Base-by-base conservation (phyloP, 805 yeast species). In the Pichia pseudocactophila region DNA sequence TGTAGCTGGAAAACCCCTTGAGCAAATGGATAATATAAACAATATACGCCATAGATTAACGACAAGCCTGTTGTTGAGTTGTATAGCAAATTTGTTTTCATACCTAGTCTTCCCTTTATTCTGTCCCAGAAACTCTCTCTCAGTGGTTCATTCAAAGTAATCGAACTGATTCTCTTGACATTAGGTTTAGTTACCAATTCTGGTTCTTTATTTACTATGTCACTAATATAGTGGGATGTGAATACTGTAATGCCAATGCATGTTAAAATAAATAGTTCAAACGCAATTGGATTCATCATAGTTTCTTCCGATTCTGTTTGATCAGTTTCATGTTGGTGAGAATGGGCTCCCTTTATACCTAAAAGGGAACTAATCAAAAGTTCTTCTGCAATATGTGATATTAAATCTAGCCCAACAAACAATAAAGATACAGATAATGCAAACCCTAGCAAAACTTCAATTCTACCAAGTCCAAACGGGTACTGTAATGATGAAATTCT, bases 381-480 rank as follows among this genome's bases (percentile, higher is more conserved):
- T 48, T 86, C 95, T 60, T 90, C 97, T 15, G 85, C 52, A n/a
- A 84, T 70, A 61, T 90, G 98, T 37, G 95, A 85, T 36, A 85
- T 64, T 40, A 92, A 66, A 61, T 90, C 97, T 40, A 87, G 74
- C 0, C 97, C 97, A 46, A 90, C 94, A 74, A 89, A 90, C 19
- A 89, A 68, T 47, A 90, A 71, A 1, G 95, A 81, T 1, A 90
- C 80, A 13, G 92, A 78, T 34, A 88, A 66, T 0, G 94, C 95
- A 65, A 89, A 89, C 2, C 95, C 94, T 36, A 83, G 78, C 15
- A 90, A 64, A 0, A 90, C 94, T 56, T 90, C 96, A 13, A 85
- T 70, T 45, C 98, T 70, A n/a, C 94, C 95, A 20, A 90, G 66
- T 0, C 97, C 98, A 67, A 90, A 90, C 0, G 98, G 98, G 50